Base-by-base conservation (phyloP, 2,329 filamentous ascomycete genomes). In the Botrytis sinoallii region DNA sequence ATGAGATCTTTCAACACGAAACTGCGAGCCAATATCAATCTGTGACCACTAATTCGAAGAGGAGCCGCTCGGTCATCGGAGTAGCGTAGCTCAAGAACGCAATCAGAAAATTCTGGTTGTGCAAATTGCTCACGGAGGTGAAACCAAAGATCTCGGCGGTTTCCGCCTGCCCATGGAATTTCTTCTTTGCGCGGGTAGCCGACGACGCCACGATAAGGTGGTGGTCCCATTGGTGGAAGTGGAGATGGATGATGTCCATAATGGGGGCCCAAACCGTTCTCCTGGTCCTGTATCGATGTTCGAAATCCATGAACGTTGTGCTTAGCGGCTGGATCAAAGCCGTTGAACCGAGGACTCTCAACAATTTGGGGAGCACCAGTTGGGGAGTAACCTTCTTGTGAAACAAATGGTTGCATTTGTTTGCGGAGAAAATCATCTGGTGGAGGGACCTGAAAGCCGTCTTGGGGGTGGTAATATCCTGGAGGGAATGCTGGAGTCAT, bases 221-320 rank as follows among this genome's bases (percentile, higher is more conserved):
- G 66, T 9, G 66, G 66, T 55, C 78, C 79, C 73, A 80, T 86
- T n/a, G 83, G 82, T 60, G 80, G 82, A 40, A 82, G 83, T 40
- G 80, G 82, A 42, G 83, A 78, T 68, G 82, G 79, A 59, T 83
- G 84, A 74, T 84, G 85, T 40, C 81, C 82, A 71, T 84, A 80
- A 79, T 46, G 76, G 66, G 40, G 75, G 75, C 22, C 66, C 40
- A 69, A 48, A 32, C 76, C 77, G 55, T 75, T 77, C 32, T 82
- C 83, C 44, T 82, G 83, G 20, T 87, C 85, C 25, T 82, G 84
- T 8, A 82, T 84, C 2, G 88, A 89, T 52, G 87, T 85, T 75
- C 90, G 89, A 3, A 89, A 90, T 52, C 86, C 88, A 72, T 89
- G 89, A 78, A 89, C 89, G 80, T 88, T 90, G 75, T 88, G 88